Evolutionary conservation across 2,329 filamentous ascomycete genomes (phyloP).

Genomic region (Bipolaris oryzae): DNA sequence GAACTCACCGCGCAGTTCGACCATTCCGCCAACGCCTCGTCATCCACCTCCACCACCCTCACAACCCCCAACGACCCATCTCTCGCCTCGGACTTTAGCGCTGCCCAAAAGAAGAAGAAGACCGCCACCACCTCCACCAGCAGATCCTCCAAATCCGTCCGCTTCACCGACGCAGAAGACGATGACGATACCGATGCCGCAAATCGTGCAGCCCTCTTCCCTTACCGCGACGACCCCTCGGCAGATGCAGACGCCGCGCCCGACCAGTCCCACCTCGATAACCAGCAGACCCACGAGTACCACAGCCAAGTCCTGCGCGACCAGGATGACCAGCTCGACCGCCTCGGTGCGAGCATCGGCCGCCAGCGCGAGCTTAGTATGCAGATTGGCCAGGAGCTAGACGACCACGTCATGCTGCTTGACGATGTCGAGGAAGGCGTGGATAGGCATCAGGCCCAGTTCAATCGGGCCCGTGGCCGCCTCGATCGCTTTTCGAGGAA

Average conservation of each 20-base stretch:
- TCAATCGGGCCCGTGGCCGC: constrained; percentile 75
- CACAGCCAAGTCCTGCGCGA: constrained; percentile 81
- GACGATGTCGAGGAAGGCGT: constrained; percentile 86
- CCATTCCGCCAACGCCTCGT: constrained; percentile 50
- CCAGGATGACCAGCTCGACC: constrained; percentile 92
- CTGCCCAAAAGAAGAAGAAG: constrained; percentile 45
- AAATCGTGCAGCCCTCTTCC: constrained; percentile 64
- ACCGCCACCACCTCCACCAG: neutral
- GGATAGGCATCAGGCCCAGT: constrained; percentile 76
- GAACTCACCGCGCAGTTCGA: constrained; percentile 79
- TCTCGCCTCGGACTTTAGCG: constrained; percentile 46
- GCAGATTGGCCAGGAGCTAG: constrained; percentile 94
- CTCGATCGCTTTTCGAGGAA: constrained; percentile 74
- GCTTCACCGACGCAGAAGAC: constrained; percentile 70
- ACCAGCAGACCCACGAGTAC: constrained; percentile 85
- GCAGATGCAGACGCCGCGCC: constrained; percentile 47
- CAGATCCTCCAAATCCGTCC: constrained; percentile 74
- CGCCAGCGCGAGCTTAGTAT: constrained; percentile 91
- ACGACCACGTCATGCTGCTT: constrained; percentile 84
- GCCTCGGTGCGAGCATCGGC: constrained; percentile 81
- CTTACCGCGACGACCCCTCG: constrained; percentile 73
- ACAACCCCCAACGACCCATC: constrained; percentile 54
- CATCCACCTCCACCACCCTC: constrained; percentile 45
- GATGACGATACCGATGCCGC: constrained; percentile 49
- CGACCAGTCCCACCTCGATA: constrained; percentile 67